Conservation (phyloP, 345 rosid species). For the Ceriops zippeliana region DNA sequence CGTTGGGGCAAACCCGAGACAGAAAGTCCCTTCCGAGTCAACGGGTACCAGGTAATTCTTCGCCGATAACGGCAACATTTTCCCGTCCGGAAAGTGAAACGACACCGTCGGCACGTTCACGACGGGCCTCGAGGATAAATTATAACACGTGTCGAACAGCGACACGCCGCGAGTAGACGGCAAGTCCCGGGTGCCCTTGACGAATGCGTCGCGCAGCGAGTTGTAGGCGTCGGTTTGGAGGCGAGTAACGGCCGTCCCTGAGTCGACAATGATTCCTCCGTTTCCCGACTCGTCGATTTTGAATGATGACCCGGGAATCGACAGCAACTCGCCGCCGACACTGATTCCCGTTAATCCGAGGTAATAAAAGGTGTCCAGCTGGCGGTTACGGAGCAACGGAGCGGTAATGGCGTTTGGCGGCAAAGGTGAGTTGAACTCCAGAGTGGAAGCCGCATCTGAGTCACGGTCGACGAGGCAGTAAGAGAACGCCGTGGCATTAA, state of each 20-base stretch:
- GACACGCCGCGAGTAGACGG: slow-evolving; percentile 41
- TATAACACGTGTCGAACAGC: slow-evolving; percentile 85
- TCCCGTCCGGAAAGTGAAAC: slow-evolving; percentile 56
- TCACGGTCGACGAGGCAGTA: slow-evolving; percentile 93
- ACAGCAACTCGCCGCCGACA: slow-evolving; percentile 61
- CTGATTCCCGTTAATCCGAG: slow-evolving; percentile 61
- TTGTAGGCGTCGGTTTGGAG: slow-evolving; percentile 51
- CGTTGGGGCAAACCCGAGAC: slow-evolving; percentile 86
- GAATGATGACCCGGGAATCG: slow-evolving; percentile 50
- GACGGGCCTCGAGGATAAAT: slow-evolving; percentile 49
- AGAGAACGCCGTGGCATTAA: slow-evolving; percentile 58
- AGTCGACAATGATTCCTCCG: slow-evolving; percentile 85
- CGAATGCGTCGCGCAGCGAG: slow-evolving; percentile 60
- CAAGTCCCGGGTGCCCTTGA: slow-evolving; percentile 41
- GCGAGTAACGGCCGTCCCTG: slow-evolving; percentile 87
- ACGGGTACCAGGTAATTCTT: slow-evolving; percentile 87
- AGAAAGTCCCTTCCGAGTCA: slow-evolving; percentile 73
- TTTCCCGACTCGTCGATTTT: slow-evolving; percentile 58
- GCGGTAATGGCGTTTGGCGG: slow-evolving; percentile 53
- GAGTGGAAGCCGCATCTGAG: slow-evolving; percentile 71
- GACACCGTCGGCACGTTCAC: slow-evolving; percentile 78
- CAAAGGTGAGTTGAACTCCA: slow-evolving; percentile 48
- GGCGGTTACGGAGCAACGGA: slow-evolving; percentile 61
- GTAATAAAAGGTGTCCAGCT: slow-evolving; percentile 73
- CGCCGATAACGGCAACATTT: slow-evolving; percentile 58